A percentile compares a stretch with the other conserved stretches of the same genome.
phyloP scores from a whole-genome alignment of 2,329 filamentous ascomycete species.

The Ophiostoma pallidulum region DNA sequence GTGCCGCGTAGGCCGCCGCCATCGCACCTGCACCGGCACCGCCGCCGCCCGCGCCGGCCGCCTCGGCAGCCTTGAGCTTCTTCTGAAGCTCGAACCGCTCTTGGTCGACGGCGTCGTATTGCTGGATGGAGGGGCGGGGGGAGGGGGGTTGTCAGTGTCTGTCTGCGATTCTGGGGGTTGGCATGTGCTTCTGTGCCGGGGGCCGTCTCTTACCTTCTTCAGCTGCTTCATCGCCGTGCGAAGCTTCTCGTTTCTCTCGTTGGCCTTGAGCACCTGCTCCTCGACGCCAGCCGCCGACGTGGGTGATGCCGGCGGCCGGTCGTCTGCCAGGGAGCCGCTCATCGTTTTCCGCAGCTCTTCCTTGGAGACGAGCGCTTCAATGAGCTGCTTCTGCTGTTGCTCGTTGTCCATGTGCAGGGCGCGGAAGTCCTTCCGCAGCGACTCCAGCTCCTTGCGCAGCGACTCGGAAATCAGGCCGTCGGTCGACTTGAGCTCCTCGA shows the following conservation, averaged over 20 bases:
- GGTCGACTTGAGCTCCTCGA: slow-evolving; percentile 49
- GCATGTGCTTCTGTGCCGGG: too few relatives aligned
- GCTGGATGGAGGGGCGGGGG: slow-evolving; percentile 27
- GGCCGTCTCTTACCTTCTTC: slow-evolving; percentile 54
- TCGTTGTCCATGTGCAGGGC: slow-evolving; percentile 43
- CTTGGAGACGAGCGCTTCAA: slow-evolving; percentile 50
- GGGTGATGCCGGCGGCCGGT: background rate
- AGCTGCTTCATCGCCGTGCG: slow-evolving; percentile 44
- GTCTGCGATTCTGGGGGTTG: too few relatives aligned
- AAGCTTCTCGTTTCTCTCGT: slow-evolving; percentile 50
- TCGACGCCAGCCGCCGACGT: slow-evolving; percentile 20
- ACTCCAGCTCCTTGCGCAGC: slow-evolving; percentile 48
- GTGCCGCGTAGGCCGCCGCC: slow-evolving; percentile 4
- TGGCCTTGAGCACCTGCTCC: slow-evolving; percentile 29
- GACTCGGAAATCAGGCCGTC: slow-evolving; percentile 51
- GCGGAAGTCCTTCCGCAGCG: slow-evolving; percentile 42
- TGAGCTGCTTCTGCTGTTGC: slow-evolving; percentile 48
- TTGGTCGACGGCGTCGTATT: slow-evolving; percentile 49
- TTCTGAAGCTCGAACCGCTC: slow-evolving; percentile 47
- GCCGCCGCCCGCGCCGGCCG: slow-evolving; percentile 37
- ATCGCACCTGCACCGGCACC: slow-evolving; percentile 36
- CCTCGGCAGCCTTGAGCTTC: slow-evolving; percentile 43
- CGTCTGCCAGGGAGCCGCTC: slow-evolving; percentile 22
- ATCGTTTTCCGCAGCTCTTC: slow-evolving; percentile 48
- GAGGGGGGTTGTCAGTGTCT: too few relatives aligned